Evolutionary conservation across 2,329 filamentous ascomycete species (phyloP).

Genomic region (Verticillium tricorpus): DNA sequence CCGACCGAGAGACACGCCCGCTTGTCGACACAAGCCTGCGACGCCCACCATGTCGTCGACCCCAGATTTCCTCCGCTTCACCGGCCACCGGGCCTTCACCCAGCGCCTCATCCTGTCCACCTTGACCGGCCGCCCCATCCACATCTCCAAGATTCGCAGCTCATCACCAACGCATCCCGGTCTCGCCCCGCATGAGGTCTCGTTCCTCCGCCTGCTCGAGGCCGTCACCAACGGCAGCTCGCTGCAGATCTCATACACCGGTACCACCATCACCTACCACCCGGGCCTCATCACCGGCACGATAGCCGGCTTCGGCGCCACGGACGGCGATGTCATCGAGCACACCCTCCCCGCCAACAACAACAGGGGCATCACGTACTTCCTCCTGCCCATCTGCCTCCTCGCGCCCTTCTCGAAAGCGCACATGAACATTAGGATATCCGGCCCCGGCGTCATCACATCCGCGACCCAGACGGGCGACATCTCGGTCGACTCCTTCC

Average conservation of each 20-base stretch:
- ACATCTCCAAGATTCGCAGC: slow-evolving; percentile 90
- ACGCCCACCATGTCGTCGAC: slow-evolving; percentile 34
- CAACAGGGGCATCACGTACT: slow-evolving; percentile 82
- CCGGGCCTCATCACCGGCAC: slow-evolving; percentile 89
- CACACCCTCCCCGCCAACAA: slow-evolving; percentile 76
- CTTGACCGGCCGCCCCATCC: slow-evolving; percentile 81
- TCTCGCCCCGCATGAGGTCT: slow-evolving; percentile 88
- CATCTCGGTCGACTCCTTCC: slow-evolving; percentile 86
- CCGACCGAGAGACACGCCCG: slow-evolving; percentile 3
- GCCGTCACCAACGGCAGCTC: slow-evolving; percentile 90
- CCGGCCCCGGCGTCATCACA: slow-evolving; percentile 89
- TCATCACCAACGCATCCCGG: slow-evolving; percentile 82
- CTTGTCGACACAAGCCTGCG: slow-evolving; percentile 1
- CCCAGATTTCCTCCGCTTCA: slow-evolving; percentile 67
- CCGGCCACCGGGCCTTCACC: slow-evolving; percentile 75
- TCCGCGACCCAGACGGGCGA: slow-evolving; percentile 79
- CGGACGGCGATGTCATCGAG: slow-evolving; percentile 67
- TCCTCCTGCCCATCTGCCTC: slow-evolving; percentile 82
- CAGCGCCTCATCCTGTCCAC: slow-evolving; percentile 86
- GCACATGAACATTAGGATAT: slow-evolving; percentile 84
- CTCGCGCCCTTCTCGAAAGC: slow-evolving; percentile 91
- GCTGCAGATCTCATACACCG: slow-evolving; percentile 94
- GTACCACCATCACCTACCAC: slow-evolving; percentile 86
- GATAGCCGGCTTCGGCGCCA: slow-evolving; percentile 68
- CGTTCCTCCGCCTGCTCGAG: slow-evolving; percentile 91